Evolutionary conservation across 2,329 filamentous ascomycete genomes (phyloP), one percentile per base, ranked within the genome.

Genomic region (Allantophomopsis lycopodina): DNA sequence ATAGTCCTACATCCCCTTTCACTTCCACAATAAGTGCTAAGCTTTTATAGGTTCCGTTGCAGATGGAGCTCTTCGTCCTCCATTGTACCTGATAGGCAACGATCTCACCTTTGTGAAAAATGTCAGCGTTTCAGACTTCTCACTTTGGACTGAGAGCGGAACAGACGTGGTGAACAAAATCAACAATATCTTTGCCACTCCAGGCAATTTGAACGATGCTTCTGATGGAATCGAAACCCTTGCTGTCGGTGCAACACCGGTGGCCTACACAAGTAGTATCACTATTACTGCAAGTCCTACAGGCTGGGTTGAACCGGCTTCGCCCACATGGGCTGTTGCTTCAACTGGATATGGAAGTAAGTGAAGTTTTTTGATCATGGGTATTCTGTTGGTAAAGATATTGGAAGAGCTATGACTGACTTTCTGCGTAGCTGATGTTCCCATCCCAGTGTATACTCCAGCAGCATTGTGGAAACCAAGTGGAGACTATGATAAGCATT

Each of bases 161-260:
- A 41, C 30, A 1, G 39, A 43, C 7, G 44, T 58, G 2, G 41
- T 58, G 0, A 59, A 60, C 38, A 48, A 55, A 30, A 54, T 58
- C 39, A 55, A 46, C 32, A 61, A 60, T 32, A 45, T 60, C 2
- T 61, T 59, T 34, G 57, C 58, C 2, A 39, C 35, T 1, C 55
- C 55, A 0, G 55, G 59, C 36, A 44, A 52, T 17, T 50, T 46
- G 12, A 52, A 57, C 16, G 44, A 47, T 16, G 7, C 41, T 8
- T 37, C 49, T 39, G 37, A 51, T 32, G 40, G 52, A 1, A 41
- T 50, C 18, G 13, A 21, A 5, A 32, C 40, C 7, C 34, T 48
- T 2, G 38, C 31, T 2, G 2, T 32, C 2, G 48, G 47, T 7
- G 34, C 46, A 12, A 20, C 37, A 10, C 39, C 50, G 1, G 37